Evolutionary conservation across 768 basidiomycete genomes (phyloP).

Genomic region (Plicaturopsis crispa): DNA sequence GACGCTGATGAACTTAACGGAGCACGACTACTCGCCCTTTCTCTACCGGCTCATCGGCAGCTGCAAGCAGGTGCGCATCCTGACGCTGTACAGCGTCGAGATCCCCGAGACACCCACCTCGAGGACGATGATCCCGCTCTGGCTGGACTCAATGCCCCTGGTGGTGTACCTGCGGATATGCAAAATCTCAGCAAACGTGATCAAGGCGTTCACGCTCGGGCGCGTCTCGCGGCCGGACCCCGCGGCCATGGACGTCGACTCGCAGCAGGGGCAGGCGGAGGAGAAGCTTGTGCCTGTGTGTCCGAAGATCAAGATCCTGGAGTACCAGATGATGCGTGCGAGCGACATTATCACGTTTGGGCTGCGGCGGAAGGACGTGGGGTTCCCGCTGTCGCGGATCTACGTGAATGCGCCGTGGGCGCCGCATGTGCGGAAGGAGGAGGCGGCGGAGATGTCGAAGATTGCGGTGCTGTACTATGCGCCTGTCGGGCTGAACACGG

Average conservation of each 20-base stretch:
- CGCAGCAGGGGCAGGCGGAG: slow-evolving; percentile 4
- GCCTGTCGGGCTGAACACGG: slow-evolving; percentile 21
- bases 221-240: slow-evolving; percentile 3
- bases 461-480: slow-evolving; percentile 19
- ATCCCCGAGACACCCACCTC: slow-evolving; percentile 19
- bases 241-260: background rate
- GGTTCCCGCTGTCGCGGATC: slow-evolving; percentile 40
- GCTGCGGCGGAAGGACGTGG: slow-evolving; percentile 25
- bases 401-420: slow-evolving; percentile 33
- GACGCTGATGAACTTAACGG: slow-evolving; percentile 45
- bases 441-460: slow-evolving; percentile 17
- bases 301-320: slow-evolving; percentile 37
- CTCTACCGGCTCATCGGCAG: slow-evolving; percentile 36
- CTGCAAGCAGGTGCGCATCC: slow-evolving; percentile 44
- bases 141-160: slow-evolving; percentile 52
- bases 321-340: slow-evolving; percentile 32
- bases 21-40: slow-evolving; percentile 43
- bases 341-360: slow-evolving; percentile 27
- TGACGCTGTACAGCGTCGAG: slow-evolving; percentile 44
- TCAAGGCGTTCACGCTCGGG: slow-evolving; percentile 40
- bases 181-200: slow-evolving; percentile 31
- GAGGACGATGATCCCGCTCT: slow-evolving; percentile 30
- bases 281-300: slow-evolving; percentile 26
- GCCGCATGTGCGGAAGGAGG: slow-evolving; percentile 12
- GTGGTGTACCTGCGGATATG: slow-evolving; percentile 43